A percentile compares a stretch with the other conserved stretches of the same genome.
Conservation (phyloP, 352 stramenopile species). For the Peronospora farinosa region DNA sequence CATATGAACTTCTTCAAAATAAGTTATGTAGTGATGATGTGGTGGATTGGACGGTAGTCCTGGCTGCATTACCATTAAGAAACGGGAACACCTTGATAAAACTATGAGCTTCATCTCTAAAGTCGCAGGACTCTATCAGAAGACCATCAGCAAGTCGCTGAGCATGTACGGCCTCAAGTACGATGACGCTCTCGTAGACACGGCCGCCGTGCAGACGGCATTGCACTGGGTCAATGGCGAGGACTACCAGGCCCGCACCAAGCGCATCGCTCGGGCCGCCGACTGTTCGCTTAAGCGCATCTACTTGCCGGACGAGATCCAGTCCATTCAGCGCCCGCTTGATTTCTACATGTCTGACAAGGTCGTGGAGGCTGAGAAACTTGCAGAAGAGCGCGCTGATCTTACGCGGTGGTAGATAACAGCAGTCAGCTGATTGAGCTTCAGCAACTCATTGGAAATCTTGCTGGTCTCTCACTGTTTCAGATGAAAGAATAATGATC, state of each 20-base stretch:
- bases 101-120: too few species aligned
- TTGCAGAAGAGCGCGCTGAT: constrained; percentile 65
- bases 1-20: too few species aligned
- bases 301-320: constrained; percentile 83
- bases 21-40: too few species aligned
- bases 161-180: too few species aligned
- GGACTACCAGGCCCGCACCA: constrained; percentile 66
- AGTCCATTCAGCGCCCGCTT: constrained; percentile 78
- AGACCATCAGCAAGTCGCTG: too few species aligned
- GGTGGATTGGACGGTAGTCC: too few species aligned
- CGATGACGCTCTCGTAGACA: constrained; percentile 48
- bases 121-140: too few species aligned
- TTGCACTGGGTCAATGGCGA: constrained; percentile 76
- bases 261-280: constrained; percentile 71
- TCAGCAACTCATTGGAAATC: background rate
- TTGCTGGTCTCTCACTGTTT: background rate
- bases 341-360: constrained; percentile 69
- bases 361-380: constrained; percentile 43
- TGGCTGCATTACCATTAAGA: too few species aligned
- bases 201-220: constrained; percentile 68
- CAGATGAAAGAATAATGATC: too few species aligned
- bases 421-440: background rate
- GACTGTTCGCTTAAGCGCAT: constrained; percentile 83
- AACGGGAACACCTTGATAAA: too few species aligned
- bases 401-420: constrained; percentile 76